A percentile compares a stretch with the other conserved stretches of the same genome.
Evolutionary conservation across 805 yeast genomes (phyloP).

Genomic region (Candida vartiovaarae): DNA sequence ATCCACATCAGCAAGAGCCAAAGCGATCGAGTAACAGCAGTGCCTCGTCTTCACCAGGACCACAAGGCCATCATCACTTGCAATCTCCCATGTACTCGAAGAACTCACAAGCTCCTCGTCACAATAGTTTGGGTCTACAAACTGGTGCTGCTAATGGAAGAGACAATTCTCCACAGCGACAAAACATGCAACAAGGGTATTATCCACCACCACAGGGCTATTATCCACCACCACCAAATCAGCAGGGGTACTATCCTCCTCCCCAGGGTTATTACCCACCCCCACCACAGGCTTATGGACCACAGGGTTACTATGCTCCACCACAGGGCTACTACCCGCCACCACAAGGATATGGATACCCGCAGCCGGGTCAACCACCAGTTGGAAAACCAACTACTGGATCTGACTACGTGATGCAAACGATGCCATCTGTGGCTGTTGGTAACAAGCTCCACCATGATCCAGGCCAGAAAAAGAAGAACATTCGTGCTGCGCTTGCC

Average conservation of each 20-base stretch:
- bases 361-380: neutral
- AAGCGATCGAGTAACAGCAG: conserved; percentile 3
- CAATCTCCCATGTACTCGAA: conserved; percentile 5
- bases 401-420: conserved; percentile 37
- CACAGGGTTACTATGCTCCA: conserved; percentile 11
- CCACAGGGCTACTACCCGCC: conserved; percentile 8
- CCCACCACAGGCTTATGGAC: conserved; percentile 22
- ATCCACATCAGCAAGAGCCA: neutral
- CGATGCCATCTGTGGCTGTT: conserved; percentile 38
- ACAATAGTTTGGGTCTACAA: neutral
- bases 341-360: conserved; percentile 10
- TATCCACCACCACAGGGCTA: conserved; percentile 7
- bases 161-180: neutral
- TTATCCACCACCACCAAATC: conserved; percentile 11
- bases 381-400: conserved; percentile 13
- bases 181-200: conserved; percentile 4
- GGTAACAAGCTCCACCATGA: conserved; percentile 38
- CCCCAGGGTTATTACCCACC: conserved; percentile 8
- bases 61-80: conserved; percentile 2
- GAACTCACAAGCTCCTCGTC: neutral
- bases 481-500: conserved; percentile 55
- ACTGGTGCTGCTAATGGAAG: neutral
- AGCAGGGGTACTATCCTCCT: conserved; percentile 13
- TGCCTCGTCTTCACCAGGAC: conserved; percentile 6
- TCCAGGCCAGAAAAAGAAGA: conserved; percentile 40